phyloP scores from a whole-genome alignment of 129 eudicot genomes.

The Erigeron canadensis region DNA sequence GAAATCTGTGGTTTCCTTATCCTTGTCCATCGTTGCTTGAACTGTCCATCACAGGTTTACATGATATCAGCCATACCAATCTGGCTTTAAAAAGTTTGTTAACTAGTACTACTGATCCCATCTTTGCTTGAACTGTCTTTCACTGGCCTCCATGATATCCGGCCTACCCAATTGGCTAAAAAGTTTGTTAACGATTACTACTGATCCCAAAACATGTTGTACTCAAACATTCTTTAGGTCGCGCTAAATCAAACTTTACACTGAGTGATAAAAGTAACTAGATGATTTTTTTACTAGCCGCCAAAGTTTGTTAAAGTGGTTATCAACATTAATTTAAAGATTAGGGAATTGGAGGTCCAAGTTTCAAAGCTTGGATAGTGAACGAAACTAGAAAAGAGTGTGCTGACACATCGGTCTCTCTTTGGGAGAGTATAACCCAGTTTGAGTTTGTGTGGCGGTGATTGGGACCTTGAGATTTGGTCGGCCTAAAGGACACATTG shows the following conservation, averaged over 20 bases:
- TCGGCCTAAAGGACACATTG: too few relatives aligned
- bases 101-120: background rate
- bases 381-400: too few relatives aligned
- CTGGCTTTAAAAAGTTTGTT: constrained; percentile 10
- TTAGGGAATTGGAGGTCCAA: too few relatives aligned
- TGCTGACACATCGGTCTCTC: background rate
- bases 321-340: too few relatives aligned
- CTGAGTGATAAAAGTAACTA: background rate
- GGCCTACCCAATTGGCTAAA: constrained; percentile 12
- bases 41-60: constrained; percentile 15
- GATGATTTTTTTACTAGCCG: too few relatives aligned
- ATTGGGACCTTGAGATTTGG: too few relatives aligned
- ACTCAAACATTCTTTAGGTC: background rate
- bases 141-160: background rate
- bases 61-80: background rate
- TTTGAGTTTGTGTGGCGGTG: too few relatives aligned
- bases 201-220: background rate
- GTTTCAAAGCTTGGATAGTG: too few relatives aligned
- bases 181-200: background rate
- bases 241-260: constrained; percentile 2
- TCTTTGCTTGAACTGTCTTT: background rate
- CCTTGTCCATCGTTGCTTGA: constrained; percentile 3
- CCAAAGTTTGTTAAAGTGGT: too few relatives aligned
- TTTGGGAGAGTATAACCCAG: background rate
- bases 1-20: background rate